Evolutionary conservation across 2,329 filamentous ascomycete genomes (phyloP), one percentile per base, ranked within the genome.

Genomic region (Colletotrichum spinosum): DNA sequence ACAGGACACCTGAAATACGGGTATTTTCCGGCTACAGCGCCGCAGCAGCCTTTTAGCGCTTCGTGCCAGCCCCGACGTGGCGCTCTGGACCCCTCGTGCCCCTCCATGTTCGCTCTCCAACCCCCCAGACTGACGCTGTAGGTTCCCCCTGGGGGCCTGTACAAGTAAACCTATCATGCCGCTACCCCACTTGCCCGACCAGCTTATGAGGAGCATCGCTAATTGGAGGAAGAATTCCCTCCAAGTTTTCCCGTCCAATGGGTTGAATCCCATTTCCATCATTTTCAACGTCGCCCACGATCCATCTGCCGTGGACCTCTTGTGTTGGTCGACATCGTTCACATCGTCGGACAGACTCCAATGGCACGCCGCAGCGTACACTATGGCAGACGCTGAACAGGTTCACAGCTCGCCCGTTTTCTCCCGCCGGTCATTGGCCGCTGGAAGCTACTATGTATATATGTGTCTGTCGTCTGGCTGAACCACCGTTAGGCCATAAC

Each of bases 191-290:
- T 44, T 52, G n/a, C 57, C 46, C 48, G n/a, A 11, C 52, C 35
- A 56, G 25, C 55, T 49, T n/a, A 8, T 6, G 0, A 9, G 33
- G 3, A 4, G 0, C 10, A 5, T 4, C 10, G 48, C 10, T 17
- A 12, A 65, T 67, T 67, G 64, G 64, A 10, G 64, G 64, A 67
- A 67, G 3, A 65, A 58, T n/a, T 45, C 12, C 4, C 17, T 39
- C 6, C 8, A 11, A 51, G 6, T 65, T 67, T 54, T 38, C 65
- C 64, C 64, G 64, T 65, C 60, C 64, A 67, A 55, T 65, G 25
- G 10, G 2, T 4, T 25, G 13, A 49, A 38, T 45, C 38, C 58
- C 46, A 56, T 52, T 52, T 61, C 46, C 62, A 56, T 53, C 46
- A 34, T 25, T 46, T 49, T 41, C 13, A 6, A 48, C 46, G 46